Base-by-base conservation (phyloP, 306 rosid species). In the Prinsepia uniflora region DNA sequence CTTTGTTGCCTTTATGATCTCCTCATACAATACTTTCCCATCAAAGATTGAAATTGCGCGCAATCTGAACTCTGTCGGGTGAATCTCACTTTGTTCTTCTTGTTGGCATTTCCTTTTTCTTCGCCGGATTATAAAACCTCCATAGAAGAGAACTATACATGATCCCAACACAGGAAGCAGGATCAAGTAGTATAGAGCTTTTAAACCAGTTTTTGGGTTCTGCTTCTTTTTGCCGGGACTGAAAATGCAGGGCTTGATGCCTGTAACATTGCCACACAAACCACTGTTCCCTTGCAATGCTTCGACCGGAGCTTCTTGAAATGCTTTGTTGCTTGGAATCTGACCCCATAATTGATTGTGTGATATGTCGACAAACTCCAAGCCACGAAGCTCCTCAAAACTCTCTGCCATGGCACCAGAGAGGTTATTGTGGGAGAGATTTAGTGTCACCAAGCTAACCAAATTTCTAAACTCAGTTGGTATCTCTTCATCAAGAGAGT, bases 391-490 rank as follows among this genome's bases (percentile, higher is more conserved):
- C 1, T 56, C 6, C 0, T 8, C 54, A 13, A 81, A 73, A 10
- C 56, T 20, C 0, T 10, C n/a, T 0, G 77, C 85, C 57, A 84
- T 71, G 13, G 22, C 45, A 53, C 85, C 88, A 39, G 71, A 57
- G n/a, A 84, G 85, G 8, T 64, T 62, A 65, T 84, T 84, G 63
- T 75, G 80, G 50, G 86, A 84, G 47, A 84, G 77, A 61, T 84
- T 72, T 40, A 84, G 73, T 4, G 67, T 81, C 61, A 19, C 41
- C 80, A 84, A 70, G 63, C 68, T 81, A 24, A 20, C 65, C 52
- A 84, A 34, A 12, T 44, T 10, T 4, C 34, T 15, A 1, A 84
- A 48, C 18, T 72, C 69, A 0, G 20, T 22, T 13, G 88, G 81
- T 41, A 81, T 81, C 12, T 75, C 56, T 54, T 78, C 75, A 7